phyloP scores from a whole-genome alignment of 1,284 basidiomycete genomes.

The Acaromyces ingoldii region DNA sequence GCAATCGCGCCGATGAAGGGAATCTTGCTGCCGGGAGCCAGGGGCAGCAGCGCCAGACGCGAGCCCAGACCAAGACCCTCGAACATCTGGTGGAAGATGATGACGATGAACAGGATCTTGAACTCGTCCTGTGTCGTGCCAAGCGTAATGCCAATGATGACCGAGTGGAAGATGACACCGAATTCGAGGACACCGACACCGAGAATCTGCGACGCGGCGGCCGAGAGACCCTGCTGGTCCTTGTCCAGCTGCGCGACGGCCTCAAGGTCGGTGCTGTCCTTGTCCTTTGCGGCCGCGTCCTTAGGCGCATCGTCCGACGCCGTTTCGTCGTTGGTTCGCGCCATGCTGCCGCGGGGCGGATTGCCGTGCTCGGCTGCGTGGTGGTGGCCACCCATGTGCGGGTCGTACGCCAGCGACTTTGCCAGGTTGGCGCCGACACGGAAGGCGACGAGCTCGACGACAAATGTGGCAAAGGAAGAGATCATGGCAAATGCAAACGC shows the following conservation, averaged over 20 bases:
- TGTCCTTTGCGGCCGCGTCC: too few species aligned
- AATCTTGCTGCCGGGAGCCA: conserved; percentile 19
- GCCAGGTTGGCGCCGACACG: conserved; percentile 34
- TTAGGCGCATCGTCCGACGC: conserved; percentile 2
- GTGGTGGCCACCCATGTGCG: conserved; percentile 45
- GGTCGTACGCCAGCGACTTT: conserved; percentile 38
- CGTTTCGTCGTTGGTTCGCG: not conserved
- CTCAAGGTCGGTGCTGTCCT: conserved; percentile 3
- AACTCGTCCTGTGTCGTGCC: conserved; percentile 58
- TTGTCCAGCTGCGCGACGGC: not conserved
- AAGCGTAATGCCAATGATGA: conserved; percentile 22
- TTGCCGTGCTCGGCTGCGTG: conserved; percentile 37
- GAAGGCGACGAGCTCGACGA: conserved; percentile 46
- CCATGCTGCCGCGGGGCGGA: not conserved
- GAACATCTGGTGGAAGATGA: conserved; percentile 62
- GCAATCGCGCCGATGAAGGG: conserved; percentile 25
- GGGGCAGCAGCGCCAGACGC: conserved; percentile 35
- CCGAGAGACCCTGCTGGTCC: not conserved
- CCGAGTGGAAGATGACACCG: conserved; percentile 70
- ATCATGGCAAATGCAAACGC: conserved; percentile 47
- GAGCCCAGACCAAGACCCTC: conserved; percentile 50
- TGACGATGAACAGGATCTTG: conserved; percentile 77
- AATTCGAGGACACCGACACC: conserved; percentile 82
- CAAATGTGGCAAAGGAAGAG: conserved; percentile 40
- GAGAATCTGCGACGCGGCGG: conserved; percentile 68